phyloP scores from a whole-genome alignment of 2,329 filamentous ascomycete genomes.

The Colletotrichum tabaci region DNA sequence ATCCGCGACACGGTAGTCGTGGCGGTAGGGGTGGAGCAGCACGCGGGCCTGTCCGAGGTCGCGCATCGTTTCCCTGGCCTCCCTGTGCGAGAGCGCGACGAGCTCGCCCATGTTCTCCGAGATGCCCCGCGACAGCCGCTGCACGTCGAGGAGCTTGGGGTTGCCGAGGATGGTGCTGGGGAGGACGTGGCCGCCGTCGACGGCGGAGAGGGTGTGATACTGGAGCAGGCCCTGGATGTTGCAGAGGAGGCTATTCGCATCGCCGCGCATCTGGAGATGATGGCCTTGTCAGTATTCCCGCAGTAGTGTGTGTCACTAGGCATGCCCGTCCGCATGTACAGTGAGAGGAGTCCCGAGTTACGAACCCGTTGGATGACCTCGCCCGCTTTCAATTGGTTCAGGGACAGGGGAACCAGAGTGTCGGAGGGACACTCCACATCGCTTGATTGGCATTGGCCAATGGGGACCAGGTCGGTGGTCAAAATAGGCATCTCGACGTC shows the following conservation, averaged over 20 bases:
- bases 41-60: not conserved
- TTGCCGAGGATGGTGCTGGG: not conserved
- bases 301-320: too few species aligned
- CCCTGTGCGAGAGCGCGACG: constrained; percentile 1
- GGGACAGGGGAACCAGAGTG: not conserved
- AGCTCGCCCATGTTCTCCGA: constrained; percentile 8
- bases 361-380: constrained; percentile 14
- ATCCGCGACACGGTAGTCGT: not conserved
- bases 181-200: not conserved
- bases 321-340: not conserved
- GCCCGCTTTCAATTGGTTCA: constrained; percentile 17
- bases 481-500: not conserved
- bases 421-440: not conserved
- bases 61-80: not conserved
- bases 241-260: constrained; percentile 7
- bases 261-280: constrained; percentile 1
- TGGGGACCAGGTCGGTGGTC: not conserved
- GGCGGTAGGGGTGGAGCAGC: not conserved
- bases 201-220: not conserved
- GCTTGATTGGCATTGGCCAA: not conserved
- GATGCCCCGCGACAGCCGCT: constrained; percentile 10
- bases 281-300: not conserved
- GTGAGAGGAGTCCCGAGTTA: not conserved
- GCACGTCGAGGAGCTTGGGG: not conserved
- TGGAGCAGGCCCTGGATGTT: constrained; percentile 13